Evolutionary conservation across 2,329 filamentous ascomycete species (phyloP), one percentile per base, ranked within the genome.

Genomic region (Beauveria sp.): DNA sequence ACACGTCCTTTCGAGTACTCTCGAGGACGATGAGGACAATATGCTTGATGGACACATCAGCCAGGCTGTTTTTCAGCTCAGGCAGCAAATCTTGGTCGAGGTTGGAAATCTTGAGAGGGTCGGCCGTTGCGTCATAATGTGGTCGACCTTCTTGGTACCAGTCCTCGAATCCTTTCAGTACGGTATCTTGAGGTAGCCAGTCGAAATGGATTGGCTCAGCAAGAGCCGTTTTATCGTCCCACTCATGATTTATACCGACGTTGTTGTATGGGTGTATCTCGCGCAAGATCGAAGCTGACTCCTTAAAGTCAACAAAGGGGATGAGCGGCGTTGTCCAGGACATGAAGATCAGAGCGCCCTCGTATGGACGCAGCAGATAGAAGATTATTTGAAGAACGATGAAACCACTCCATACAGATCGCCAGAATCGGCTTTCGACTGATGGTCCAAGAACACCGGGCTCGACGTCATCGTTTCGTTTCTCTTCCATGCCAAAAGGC

Each of bases 1-100:
- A 80, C 4, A 79, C 72, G 54, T 80, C 77, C 3, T 74, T 74
- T 24, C 77, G 71, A 0, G 76, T 78, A 50, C 77, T 79, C 59
- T 80, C 77, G 1, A 80, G 67, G 14, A 77, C 70, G 2, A 80
- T 58, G 16, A 79, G 63, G 12, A 80, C 66, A 5, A 80, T 70
- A 60, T 80, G 76, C 54, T 76, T 76, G 60, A 80, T 74, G 5
- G 72, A 72, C 8, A 77, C 67, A 1, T 68, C 64, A 10, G 62
- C 20, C 5, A 75, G 61, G 40, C 66, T 68, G 2, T 65, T 65
- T 1, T 66, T 64, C 5, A 75, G 64, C 3, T 62, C 63, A 5
- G 71, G 56, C 1, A 74, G 62, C 0, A 78, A 40, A 0, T 69
- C 68, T n/a, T 75, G 66, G 4, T 76, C 65, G 3, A 75, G 64